Evolutionary conservation across 257 asterid species (phyloP).

Genomic region (Anisodus tanguticus): DNA sequence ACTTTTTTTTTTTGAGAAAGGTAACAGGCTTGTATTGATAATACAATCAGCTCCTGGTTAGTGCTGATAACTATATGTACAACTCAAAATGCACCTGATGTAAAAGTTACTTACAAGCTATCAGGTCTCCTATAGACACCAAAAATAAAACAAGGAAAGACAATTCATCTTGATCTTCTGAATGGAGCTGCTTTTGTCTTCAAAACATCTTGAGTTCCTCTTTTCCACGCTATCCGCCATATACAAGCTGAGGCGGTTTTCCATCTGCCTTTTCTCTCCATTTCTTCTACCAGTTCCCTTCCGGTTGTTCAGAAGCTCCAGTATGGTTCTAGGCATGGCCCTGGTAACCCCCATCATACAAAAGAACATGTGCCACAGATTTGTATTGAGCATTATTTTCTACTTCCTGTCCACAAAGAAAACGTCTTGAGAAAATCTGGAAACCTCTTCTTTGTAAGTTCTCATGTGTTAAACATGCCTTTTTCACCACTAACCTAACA

Average conservation of each 20-base stretch:
- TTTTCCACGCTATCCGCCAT: background rate
- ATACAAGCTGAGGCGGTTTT: background rate
- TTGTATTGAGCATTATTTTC: background rate
- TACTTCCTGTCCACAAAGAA: too few relatives aligned
- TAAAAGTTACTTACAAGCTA: too few relatives aligned
- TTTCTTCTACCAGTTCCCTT: background rate
- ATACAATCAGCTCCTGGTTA: background rate
- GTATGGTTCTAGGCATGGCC: background rate
- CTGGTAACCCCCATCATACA: background rate
- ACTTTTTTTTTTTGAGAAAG: background rate
- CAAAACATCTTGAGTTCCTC: slow-evolving; percentile 8
- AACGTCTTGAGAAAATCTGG: too few relatives aligned
- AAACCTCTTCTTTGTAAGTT: too few relatives aligned
- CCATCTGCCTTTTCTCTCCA: background rate
- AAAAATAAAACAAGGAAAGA: background rate
- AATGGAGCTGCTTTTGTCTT: background rate
- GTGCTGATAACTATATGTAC: background rate
- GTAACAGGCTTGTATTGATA: background rate
- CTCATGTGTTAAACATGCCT: too few relatives aligned
- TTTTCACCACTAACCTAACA: background rate
- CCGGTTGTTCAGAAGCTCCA: background rate
- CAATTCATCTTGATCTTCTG: background rate
- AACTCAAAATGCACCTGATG: background rate
- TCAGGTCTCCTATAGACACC: slow-evolving; percentile 12
- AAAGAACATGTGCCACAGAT: background rate